These are phyloP conservation scores for Metarhizium rileyi DNA, from an alignment of 2,329 filamentous ascomycete genomes.

Conservation along the genomic window DNA sequence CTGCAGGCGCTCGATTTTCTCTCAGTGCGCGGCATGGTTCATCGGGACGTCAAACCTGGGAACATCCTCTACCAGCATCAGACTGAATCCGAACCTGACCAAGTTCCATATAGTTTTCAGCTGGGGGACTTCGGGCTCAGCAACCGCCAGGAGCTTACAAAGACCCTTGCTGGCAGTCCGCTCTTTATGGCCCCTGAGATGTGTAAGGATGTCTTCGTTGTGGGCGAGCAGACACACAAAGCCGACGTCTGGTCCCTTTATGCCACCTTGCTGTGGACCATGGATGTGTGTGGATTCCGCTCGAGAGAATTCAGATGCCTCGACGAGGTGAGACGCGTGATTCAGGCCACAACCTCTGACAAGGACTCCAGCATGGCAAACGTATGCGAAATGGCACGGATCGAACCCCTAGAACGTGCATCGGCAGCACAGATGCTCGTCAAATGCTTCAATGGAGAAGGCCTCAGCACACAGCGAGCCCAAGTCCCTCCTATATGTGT, in stretches of 20 bases:
- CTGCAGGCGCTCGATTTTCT: constrained; percentile 3
- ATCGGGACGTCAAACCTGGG: constrained; percentile 1
- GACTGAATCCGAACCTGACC: not conserved
- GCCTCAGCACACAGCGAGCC: not conserved
- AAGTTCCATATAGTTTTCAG: not conserved
- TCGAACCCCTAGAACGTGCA: constrained; percentile 5
- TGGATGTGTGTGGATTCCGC: constrained; percentile 6
- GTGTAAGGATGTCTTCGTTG: not conserved
- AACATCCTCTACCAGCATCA: constrained; percentile 1
- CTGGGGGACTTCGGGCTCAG: constrained; percentile 1
- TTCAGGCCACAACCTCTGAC: too few relatives aligned
- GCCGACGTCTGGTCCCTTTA: constrained; percentile 18
- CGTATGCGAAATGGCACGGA: constrained; percentile 6
- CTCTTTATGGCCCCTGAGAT: too few relatives aligned
- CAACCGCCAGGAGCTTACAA: too few relatives aligned
- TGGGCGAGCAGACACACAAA: constrained; percentile 10
- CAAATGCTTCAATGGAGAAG: constrained; percentile 2
- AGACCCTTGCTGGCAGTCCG: too few relatives aligned
- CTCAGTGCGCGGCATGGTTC: not conserved
- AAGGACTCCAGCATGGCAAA: too few relatives aligned
- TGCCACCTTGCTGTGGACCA: constrained; percentile 14
- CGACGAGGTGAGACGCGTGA: too few relatives aligned
- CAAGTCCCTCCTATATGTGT: not conserved
- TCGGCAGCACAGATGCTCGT: constrained; percentile 10
- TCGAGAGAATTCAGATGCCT: too few relatives aligned